Conservation (phyloP, 768 basidiomycete species). For the Xerocomellus amylosporus region DNA sequence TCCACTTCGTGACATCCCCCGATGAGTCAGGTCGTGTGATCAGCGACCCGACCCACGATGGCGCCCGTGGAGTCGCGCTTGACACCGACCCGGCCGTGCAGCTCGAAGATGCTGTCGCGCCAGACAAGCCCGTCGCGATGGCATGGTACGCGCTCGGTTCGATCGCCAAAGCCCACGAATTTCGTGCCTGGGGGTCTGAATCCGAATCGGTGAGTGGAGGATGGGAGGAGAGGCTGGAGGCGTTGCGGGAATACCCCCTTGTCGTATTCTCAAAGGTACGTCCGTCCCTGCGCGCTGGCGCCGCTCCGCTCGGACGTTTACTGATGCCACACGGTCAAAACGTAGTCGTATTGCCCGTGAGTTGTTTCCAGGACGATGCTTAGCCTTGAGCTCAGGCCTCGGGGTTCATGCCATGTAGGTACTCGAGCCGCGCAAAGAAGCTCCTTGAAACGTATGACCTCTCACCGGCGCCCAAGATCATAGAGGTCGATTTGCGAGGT, state of each 20-base stretch:
- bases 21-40: constrained; percentile 22
- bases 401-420: constrained; percentile 7
- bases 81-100: neutral
- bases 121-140: constrained; percentile 47
- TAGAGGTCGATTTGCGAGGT: constrained; percentile 78
- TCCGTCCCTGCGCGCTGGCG: neutral
- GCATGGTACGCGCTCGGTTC: constrained; percentile 52
- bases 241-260: constrained; percentile 56
- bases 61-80: neutral
- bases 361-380: constrained; percentile 28
- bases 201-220: constrained; percentile 37
- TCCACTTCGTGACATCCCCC: constrained; percentile 57
- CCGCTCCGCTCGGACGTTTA: neutral
- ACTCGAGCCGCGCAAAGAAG: constrained; percentile 35
- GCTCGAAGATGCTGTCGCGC: constrained; percentile 41
- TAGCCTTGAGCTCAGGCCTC: too few species aligned
- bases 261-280: constrained; percentile 81
- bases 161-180: neutral
- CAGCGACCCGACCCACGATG: neutral
- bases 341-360: constrained; percentile 73
- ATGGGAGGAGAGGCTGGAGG: constrained; percentile 34
- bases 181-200: neutral
- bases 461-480: constrained; percentile 59
- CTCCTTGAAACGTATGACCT: constrained; percentile 61
- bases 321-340: neutral